Evolutionary conservation across 2,329 filamentous ascomycete genomes (phyloP).

Genomic region (Xylariomycetidae sp.): DNA sequence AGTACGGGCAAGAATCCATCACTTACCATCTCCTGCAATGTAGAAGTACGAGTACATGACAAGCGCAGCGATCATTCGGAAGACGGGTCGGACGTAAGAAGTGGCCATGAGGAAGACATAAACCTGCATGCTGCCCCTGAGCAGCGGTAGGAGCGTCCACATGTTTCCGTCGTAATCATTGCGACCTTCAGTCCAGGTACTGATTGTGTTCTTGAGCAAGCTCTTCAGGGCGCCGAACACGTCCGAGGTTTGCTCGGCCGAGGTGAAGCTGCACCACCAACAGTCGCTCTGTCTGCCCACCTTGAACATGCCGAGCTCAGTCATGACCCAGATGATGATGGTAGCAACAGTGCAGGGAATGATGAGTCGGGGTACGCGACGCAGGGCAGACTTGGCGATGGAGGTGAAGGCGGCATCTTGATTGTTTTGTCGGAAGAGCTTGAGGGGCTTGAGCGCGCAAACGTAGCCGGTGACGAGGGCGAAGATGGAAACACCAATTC

Average conservation of each 20-base stretch:
- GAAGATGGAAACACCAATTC: slow-evolving; percentile 63
- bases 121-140: slow-evolving; percentile 50
- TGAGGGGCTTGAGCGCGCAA: slow-evolving; percentile 57
- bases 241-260: slow-evolving; percentile 34
- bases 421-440: slow-evolving; percentile 48
- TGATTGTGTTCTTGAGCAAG: slow-evolving; percentile 39
- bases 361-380: slow-evolving; percentile 53
- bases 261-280: slow-evolving; percentile 52
- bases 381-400: slow-evolving; percentile 53
- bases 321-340: slow-evolving; percentile 45
- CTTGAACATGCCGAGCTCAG: slow-evolving; percentile 53
- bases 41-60: slow-evolving; percentile 47
- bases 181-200: slow-evolving; percentile 46
- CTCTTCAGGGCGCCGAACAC: slow-evolving; percentile 37
- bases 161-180: slow-evolving; percentile 55
- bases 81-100: slow-evolving; percentile 42
- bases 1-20: not conserved
- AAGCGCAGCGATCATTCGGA: slow-evolving; percentile 42
- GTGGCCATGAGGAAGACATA: slow-evolving; percentile 50
- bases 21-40: slow-evolving; percentile 29
- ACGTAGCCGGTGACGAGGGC: slow-evolving; percentile 62
- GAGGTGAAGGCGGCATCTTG: slow-evolving; percentile 47
- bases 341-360: slow-evolving; percentile 54
- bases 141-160: slow-evolving; percentile 52
- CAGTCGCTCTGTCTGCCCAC: slow-evolving; percentile 53